Percentiles rank a stretch among this genome's conserved stretches.
Conservation (phyloP, 139 green algal genomes). For the Gonium pectorale region DNA sequence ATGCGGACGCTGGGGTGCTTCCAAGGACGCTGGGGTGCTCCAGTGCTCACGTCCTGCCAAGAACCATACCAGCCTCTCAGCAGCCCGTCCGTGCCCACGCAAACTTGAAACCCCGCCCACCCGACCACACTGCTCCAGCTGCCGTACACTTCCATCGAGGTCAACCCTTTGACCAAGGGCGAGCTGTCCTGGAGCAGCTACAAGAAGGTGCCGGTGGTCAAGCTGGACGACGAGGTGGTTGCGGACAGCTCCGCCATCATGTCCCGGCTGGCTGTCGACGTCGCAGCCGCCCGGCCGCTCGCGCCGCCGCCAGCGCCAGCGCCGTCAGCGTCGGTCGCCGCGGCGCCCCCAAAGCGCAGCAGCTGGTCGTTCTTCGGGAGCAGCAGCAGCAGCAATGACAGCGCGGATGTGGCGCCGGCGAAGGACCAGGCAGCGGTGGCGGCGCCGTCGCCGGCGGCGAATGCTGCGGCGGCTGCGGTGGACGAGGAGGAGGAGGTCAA, state of each 20-base stretch:
- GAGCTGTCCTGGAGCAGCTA: constrained; percentile 90
- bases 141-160: constrained; percentile 94
- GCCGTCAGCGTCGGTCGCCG: neutral
- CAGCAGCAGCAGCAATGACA: neutral
- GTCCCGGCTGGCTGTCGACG: constrained; percentile 72
- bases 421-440: constrained; percentile 26
- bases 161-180: constrained; percentile 95
- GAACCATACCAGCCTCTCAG: too few species aligned
- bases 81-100: too few species aligned
- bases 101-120: too few species aligned
- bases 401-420: neutral
- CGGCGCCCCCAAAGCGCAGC: neutral
- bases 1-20: too few species aligned
- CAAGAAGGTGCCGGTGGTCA: constrained; percentile 91
- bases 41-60: too few species aligned
- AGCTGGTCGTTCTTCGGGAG: constrained; percentile 34
- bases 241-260: constrained; percentile 92
- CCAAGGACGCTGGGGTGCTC: too few species aligned
- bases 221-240: constrained; percentile 84
- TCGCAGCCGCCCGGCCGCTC: constrained; percentile 43
- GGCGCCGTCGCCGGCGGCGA: constrained; percentile 1
- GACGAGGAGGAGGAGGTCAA: constrained; percentile 70
- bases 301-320: constrained; percentile 22
- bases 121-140: too few species aligned
- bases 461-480: neutral